Evolutionary conservation across 176 grass and related monocot species (phyloP).

Genomic region (Aegilops speltoides): DNA sequence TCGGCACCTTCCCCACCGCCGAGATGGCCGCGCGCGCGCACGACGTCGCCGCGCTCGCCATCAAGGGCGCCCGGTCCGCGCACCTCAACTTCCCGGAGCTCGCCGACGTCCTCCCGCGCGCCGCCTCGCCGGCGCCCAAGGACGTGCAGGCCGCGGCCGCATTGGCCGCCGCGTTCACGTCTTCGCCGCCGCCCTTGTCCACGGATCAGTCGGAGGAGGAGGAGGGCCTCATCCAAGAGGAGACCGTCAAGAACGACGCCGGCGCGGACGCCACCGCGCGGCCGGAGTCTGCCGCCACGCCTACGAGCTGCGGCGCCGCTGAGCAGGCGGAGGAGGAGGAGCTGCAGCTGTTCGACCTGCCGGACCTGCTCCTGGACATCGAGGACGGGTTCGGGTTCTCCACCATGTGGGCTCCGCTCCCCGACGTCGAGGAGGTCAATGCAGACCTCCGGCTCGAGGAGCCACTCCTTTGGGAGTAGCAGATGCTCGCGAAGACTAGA

Average conservation of each 20-base stretch:
- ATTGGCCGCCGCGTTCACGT: constrained; percentile 57
- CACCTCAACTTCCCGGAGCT: constrained; percentile 93
- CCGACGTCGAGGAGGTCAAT: constrained; percentile 63
- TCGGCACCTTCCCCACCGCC: constrained; percentile 79
- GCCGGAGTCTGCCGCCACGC: not conserved
- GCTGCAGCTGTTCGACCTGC: constrained; percentile 75
- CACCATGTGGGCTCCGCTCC: constrained; percentile 35
- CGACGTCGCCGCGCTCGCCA: constrained; percentile 83
- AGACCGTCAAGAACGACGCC: not conserved
- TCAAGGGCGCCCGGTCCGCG: constrained; percentile 72
- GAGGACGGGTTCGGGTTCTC: constrained; percentile 48
- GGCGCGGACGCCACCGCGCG: not conserved
- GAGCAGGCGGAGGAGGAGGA: constrained; percentile 38
- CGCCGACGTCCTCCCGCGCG: constrained; percentile 63
- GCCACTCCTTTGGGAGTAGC: constrained; percentile 67
- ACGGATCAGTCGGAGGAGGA: not conserved
- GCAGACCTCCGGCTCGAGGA: constrained; percentile 64
- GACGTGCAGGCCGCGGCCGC: constrained; percentile 91
- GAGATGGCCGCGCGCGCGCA: constrained; percentile 98
- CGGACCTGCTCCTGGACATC: constrained; percentile 71
- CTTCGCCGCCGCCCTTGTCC: not conserved
- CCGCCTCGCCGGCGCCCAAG: constrained; percentile 66
- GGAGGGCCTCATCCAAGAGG: constrained; percentile 6
- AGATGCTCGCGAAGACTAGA: constrained; percentile 35
- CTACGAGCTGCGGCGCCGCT: constrained; percentile 1